Percentiles rank a stretch among this genome's conserved stretches.
Evolutionary conservation across 2,329 filamentous ascomycete genomes (phyloP).

Genomic region (Phyllosticta ampelicida): DNA sequence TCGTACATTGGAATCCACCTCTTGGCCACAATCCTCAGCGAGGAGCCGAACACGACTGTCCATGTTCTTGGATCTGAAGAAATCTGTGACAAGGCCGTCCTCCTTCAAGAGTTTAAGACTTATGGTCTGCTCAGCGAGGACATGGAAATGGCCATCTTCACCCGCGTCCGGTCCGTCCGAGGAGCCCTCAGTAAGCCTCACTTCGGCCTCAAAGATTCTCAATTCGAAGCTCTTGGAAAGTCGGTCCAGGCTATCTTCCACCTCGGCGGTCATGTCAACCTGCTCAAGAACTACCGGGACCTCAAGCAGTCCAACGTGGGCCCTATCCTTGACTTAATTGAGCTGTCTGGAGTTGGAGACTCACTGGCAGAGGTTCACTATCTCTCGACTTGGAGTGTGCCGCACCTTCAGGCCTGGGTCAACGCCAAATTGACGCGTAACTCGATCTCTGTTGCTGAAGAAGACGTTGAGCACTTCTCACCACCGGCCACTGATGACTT

Average conservation of each 20-base stretch:
- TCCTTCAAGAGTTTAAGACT: neutral
- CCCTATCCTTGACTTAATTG: neutral
- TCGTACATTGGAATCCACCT: neutral
- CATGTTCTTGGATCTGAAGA: neutral
- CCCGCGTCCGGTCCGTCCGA: neutral
- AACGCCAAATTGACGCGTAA: neutral
- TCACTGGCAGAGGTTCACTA: neutral
- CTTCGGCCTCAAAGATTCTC: neutral
- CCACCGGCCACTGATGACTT: neutral
- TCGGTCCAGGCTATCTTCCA: slow-evolving; percentile 4
- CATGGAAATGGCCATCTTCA: neutral
- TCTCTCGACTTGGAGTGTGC: slow-evolving; percentile 6
- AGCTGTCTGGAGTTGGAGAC: neutral
- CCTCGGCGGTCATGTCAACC: neutral
- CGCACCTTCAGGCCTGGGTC: slow-evolving; percentile 4
- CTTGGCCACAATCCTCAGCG: neutral
- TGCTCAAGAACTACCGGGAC: neutral
- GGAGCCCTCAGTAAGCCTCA: neutral
- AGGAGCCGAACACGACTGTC: neutral
- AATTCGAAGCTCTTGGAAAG: neutral
- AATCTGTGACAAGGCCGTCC: neutral
- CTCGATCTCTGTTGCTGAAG: neutral
- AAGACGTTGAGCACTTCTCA: neutral
- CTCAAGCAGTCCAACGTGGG: neutral
- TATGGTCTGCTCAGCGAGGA: neutral